phyloP scores from a whole-genome alignment of 805 yeast genomes.

The Citeromyces nyonsensis region DNA sequence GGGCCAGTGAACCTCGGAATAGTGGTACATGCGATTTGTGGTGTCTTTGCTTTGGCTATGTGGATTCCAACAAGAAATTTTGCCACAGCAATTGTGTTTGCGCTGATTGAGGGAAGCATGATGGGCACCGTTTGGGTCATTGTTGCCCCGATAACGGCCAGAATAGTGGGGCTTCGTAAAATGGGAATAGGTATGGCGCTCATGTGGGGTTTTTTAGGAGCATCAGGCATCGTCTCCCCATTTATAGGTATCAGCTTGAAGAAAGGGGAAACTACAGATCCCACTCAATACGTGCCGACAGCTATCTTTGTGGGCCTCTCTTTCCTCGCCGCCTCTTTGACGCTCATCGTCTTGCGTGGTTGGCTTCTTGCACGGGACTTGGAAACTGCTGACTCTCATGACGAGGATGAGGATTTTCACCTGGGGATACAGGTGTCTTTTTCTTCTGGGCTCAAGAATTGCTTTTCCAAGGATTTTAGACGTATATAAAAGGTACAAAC shows the following conservation, averaged over 20 bases:
- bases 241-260: constrained; percentile 42
- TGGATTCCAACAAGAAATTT: constrained; percentile 43
- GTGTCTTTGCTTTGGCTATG: constrained; percentile 27
- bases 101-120: constrained; percentile 32
- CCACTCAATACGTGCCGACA: constrained; percentile 33
- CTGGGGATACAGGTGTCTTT: too few relatives aligned
- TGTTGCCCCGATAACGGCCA: constrained; percentile 30
- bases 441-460: too few relatives aligned
- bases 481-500: too few relatives aligned
- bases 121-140: constrained; percentile 54
- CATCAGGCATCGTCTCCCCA: constrained; percentile 39
- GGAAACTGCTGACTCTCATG: background rate
- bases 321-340: constrained; percentile 27
- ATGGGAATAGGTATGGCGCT: constrained; percentile 31
- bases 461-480: too few relatives aligned
- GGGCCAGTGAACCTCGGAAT: constrained; percentile 36
- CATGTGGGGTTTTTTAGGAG: constrained; percentile 33
- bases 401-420: too few relatives aligned
- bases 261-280: constrained; percentile 16
- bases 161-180: constrained; percentile 37
- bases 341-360: constrained; percentile 31
- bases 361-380: constrained; percentile 25
- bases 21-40: constrained; percentile 20
- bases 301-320: constrained; percentile 45
- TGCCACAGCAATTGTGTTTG: constrained; percentile 38